phyloP scores from a whole-genome alignment of 2,329 filamentous ascomycete genomes.

The Penicillium oxalicum region DNA sequence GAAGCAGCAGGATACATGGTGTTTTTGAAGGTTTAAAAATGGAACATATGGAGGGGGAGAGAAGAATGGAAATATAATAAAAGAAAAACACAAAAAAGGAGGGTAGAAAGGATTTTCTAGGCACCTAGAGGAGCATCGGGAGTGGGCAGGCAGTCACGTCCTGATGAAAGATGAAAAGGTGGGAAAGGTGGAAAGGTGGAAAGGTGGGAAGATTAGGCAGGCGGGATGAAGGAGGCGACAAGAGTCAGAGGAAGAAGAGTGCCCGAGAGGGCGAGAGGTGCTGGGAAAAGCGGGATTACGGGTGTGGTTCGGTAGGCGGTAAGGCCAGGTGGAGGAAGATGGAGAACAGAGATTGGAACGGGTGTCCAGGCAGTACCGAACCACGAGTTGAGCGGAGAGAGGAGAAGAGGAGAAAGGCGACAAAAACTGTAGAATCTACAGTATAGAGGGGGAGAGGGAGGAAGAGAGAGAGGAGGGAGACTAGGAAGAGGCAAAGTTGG shows the following conservation, averaged over 20 bases:
- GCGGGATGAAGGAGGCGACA: no score
- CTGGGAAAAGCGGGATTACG: no score
- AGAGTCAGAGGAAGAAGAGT: no score
- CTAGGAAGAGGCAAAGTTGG: slow-evolving; percentile 7
- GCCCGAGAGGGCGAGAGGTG: no score
- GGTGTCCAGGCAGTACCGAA: not conserved
- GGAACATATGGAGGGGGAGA: slow-evolving; percentile 1
- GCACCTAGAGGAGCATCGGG: slow-evolving; percentile 26
- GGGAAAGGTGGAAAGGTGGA: not conserved
- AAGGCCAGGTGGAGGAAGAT: not conserved
- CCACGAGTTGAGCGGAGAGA: not conserved
- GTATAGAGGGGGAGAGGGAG: not conserved
- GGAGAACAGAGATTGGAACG: no score
- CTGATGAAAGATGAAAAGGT: not conserved
- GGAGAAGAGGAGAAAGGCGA: slow-evolving; percentile 4
- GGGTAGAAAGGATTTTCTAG: slow-evolving; percentile 7
- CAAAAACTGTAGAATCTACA: not conserved
- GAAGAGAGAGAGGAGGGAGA: slow-evolving; percentile 5
- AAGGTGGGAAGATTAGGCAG: not conserved
- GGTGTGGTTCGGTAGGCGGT: not conserved
- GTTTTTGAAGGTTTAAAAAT: slow-evolving; percentile 23
- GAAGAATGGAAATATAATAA: not conserved
- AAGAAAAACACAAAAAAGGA: slow-evolving; percentile 7
- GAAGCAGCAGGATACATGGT: slow-evolving; percentile 34
- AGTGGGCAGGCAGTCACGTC: slow-evolving; percentile 26